A percentile compares a stretch with the other conserved stretches of the same genome.
Evolutionary conservation across 1,284 basidiomycete genomes (phyloP).

Genomic region (Cutaneotrichosporon mucoides): DNA sequence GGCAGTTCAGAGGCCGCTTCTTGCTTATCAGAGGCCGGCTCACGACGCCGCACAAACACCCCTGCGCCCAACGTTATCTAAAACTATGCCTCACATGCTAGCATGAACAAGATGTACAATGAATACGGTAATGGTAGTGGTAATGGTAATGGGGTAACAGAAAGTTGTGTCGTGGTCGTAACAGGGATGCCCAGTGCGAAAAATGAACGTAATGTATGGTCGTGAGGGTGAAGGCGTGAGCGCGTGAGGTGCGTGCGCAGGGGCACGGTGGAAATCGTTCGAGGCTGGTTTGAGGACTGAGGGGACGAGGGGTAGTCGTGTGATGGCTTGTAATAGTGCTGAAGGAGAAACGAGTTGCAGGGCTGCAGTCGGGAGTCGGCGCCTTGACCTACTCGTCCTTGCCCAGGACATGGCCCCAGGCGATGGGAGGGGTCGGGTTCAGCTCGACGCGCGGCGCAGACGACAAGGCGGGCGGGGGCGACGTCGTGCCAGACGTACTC

Average conservation of each 20-base stretch:
- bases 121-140: neutral
- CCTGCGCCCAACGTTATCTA: too few relatives aligned
- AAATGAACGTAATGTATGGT: neutral
- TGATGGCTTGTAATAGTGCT: neutral
- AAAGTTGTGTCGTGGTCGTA: neutral
- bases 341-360: too few relatives aligned
- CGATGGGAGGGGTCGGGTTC: conserved; percentile 23
- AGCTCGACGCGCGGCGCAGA: conserved; percentile 27
- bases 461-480: neutral
- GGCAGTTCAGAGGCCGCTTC: too few relatives aligned
- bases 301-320: too few relatives aligned
- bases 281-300: too few relatives aligned
- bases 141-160: neutral
- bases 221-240: neutral
- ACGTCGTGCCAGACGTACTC: neutral
- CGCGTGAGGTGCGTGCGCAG: too few relatives aligned
- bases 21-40: too few relatives aligned
- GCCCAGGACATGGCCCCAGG: conserved; percentile 19
- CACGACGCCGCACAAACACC: too few relatives aligned
- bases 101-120: conserved; percentile 4
- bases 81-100: conserved; percentile 1
- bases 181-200: neutral
- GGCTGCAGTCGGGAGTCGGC: neutral
- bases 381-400: neutral
- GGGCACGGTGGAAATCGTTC: too few relatives aligned